These are phyloP conservation scores for Stephania cephalantha DNA, from an alignment of 164 flowering plant species.

Conservation along the genomic window DNA sequence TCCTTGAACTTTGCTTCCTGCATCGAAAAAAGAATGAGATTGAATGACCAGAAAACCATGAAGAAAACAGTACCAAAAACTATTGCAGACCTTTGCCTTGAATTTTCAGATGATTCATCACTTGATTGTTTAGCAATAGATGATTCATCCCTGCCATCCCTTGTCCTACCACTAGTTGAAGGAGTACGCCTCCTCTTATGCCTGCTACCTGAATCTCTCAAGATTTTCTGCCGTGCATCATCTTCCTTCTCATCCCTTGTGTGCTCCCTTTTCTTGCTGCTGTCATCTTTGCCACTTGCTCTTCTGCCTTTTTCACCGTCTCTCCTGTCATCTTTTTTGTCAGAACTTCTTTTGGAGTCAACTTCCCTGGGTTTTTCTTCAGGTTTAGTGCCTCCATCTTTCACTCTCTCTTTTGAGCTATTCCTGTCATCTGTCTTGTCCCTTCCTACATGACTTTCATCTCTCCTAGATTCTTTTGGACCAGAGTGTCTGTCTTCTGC, in stretches of 20 bases:
- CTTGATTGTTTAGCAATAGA: slow-evolving; percentile 39
- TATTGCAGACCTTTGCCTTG: slow-evolving; percentile 46
- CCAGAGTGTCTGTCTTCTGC: slow-evolving; percentile 33
- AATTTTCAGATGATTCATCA: slow-evolving; percentile 59
- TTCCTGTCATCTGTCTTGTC: slow-evolving; percentile 38
- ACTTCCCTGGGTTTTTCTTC: slow-evolving; percentile 40
- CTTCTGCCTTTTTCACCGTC: slow-evolving; percentile 40
- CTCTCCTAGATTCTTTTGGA: slow-evolving; percentile 23
- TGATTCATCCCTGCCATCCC: slow-evolving; percentile 45
- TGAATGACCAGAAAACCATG: background rate
- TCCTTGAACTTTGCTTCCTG: slow-evolving; percentile 26
- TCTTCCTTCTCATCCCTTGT: slow-evolving; percentile 50
- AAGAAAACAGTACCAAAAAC: background rate
- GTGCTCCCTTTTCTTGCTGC: slow-evolving; percentile 41
- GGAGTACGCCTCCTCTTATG: slow-evolving; percentile 65
- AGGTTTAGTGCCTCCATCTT: slow-evolving; percentile 29
- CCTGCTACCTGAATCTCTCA: slow-evolving; percentile 36
- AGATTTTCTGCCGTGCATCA: slow-evolving; percentile 40
- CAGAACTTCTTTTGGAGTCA: slow-evolving; percentile 37
- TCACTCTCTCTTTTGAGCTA: slow-evolving; percentile 44
- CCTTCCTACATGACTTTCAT: slow-evolving; percentile 35
- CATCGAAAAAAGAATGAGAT: slow-evolving; percentile 17
- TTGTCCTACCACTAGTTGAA: slow-evolving; percentile 47
- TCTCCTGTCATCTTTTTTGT: slow-evolving; percentile 41
- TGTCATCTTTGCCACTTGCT: slow-evolving; percentile 36